These are phyloP conservation scores for Salvia splendens DNA, from an alignment of 257 asterid genomes.

Conservation along the genomic window DNA sequence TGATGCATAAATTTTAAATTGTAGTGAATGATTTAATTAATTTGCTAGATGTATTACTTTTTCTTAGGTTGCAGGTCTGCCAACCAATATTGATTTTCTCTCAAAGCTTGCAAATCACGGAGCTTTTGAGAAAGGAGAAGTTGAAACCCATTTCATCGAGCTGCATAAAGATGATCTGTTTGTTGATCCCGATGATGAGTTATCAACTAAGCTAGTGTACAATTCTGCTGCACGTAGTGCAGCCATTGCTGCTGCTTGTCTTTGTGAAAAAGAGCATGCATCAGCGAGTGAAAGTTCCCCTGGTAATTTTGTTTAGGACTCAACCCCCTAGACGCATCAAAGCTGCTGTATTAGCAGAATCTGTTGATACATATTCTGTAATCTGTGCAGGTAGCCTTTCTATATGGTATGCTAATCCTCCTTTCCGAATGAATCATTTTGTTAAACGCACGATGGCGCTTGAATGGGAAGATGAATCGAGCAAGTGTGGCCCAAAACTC, in stretches of 20 bases:
- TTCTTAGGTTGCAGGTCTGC: conserved; percentile 91
- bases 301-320: conserved; percentile 46
- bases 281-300: conserved; percentile 45
- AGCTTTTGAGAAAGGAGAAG: conserved; percentile 83
- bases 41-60: conserved; percentile 4
- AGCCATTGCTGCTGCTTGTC: conserved; percentile 76
- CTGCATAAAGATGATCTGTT: conserved; percentile 73
- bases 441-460: conserved; percentile 64
- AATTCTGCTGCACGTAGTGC: conserved; percentile 60
- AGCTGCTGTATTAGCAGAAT: conserved; percentile 25
- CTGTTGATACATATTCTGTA: conserved; percentile 18
- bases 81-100: conserved; percentile 93
- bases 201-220: conserved; percentile 45
- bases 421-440: conserved; percentile 76
- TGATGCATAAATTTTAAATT: not conserved
- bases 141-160: conserved; percentile 95
- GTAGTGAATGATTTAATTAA: not conserved
- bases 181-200: conserved; percentile 45
- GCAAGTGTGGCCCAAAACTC: conserved; percentile 42
- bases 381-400: conserved; percentile 58
- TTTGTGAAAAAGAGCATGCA: conserved; percentile 62
- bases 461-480: conserved; percentile 72
- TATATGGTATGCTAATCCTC: conserved; percentile 80
- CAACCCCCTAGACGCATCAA: conserved; percentile 15
- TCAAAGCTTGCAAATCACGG: conserved; percentile 69